Evolutionary conservation across 441 rosid genomes (phyloP).

Genomic region (Gossypium laxum): DNA sequence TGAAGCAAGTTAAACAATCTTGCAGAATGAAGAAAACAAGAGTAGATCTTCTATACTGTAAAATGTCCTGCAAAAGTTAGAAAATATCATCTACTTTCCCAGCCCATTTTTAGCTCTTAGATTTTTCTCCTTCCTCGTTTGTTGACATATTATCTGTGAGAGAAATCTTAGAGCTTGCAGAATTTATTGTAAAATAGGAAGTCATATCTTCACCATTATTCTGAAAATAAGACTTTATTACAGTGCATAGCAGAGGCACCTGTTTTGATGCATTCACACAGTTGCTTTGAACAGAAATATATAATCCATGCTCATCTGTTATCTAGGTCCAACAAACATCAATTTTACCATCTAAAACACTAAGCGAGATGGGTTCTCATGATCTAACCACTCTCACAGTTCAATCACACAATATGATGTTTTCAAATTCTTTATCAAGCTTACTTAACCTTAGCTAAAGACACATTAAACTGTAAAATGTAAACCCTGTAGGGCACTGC

Average conservation of each 20-base stretch:
- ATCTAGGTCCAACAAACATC: not conserved
- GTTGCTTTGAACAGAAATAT: not conserved
- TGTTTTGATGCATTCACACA: not conserved
- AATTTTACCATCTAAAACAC: not conserved
- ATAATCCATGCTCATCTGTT: not conserved
- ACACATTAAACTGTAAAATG: not conserved
- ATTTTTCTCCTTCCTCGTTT: not conserved
- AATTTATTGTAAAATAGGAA: not conserved
- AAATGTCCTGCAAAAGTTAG: not conserved
- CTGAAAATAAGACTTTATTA: not conserved
- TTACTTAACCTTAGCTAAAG: not conserved
- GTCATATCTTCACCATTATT: not conserved
- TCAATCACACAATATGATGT: not conserved
- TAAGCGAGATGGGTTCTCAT: not conserved
- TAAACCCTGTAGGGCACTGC: not conserved
- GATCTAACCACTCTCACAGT: not conserved
- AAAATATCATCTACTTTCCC: not conserved
- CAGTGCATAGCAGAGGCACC: not conserved
- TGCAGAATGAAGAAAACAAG: not conserved
- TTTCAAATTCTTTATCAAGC: not conserved
- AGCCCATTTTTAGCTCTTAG: not conserved
- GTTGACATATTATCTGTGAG: not conserved
- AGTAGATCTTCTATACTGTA: constrained; percentile 2
- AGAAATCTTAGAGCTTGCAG: not conserved
- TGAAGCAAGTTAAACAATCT: constrained; percentile 7